Conservation (phyloP, 2,329 filamentous ascomycete genomes). For the Pseudogymnoascus sp. region DNA sequence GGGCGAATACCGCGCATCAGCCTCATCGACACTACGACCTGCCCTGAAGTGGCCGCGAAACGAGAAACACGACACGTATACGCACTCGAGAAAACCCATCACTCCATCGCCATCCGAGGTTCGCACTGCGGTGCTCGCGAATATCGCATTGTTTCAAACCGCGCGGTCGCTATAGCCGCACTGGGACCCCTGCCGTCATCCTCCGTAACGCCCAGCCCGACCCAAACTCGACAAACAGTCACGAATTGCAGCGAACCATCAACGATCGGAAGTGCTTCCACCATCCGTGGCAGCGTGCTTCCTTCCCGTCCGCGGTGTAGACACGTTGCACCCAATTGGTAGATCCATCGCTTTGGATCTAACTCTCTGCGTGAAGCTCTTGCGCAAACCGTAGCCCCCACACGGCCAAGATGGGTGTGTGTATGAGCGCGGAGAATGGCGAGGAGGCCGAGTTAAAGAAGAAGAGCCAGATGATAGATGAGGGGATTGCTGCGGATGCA, state of each 20-base stretch:
- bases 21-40: background rate
- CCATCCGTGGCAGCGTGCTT: constrained; percentile 6
- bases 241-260: background rate
- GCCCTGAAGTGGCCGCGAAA: background rate
- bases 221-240: background rate
- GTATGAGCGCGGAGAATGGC: constrained; percentile 68
- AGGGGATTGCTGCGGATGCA: constrained; percentile 87
- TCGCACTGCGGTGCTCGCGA: constrained; percentile 2
- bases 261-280: constrained; percentile 4
- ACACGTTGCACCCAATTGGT: constrained; percentile 5
- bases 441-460: constrained; percentile 92
- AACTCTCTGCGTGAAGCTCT: background rate
- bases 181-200: constrained; percentile 7
- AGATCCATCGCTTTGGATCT: constrained; percentile 8
- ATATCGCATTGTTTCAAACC: constrained; percentile 7
- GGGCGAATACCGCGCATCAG: constrained; percentile 1
- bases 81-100: background rate
- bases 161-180: constrained; percentile 4
- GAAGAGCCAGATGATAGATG: constrained; percentile 91
- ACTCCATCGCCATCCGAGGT: background rate
- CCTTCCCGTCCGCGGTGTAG: background rate
- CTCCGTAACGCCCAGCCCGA: background rate
- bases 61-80: constrained; percentile 1
- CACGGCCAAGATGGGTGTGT: constrained; percentile 67
- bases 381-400: constrained; percentile 4